Percentiles rank a stretch among this genome's conserved stretches.
These are phyloP conservation scores for Ophiostoma pallidulum DNA, from an alignment of 2,329 filamentous ascomycete species.

Conservation along the genomic window DNA sequence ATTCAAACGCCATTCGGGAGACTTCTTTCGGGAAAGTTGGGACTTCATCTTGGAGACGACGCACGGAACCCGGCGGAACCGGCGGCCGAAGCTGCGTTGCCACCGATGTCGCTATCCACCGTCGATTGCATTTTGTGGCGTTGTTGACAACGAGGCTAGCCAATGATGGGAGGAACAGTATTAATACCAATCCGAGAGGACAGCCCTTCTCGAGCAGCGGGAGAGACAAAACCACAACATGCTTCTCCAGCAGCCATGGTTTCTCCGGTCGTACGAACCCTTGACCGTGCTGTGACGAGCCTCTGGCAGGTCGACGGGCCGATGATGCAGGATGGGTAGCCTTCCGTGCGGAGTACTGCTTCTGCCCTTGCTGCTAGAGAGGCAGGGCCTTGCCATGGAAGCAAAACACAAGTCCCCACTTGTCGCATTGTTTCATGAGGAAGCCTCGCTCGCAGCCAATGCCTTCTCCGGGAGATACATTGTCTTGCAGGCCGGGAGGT, in stretches of 20 bases:
- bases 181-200: too few species aligned
- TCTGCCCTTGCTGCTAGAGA: not conserved
- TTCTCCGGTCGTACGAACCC: not conserved
- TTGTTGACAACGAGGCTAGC: too few species aligned
- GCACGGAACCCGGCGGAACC: too few species aligned
- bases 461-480: not conserved
- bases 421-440: conserved; percentile 3
- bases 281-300: conserved; percentile 1
- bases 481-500: too few species aligned
- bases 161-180: too few species aligned
- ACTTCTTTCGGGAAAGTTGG: not conserved
- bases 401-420: too few species aligned
- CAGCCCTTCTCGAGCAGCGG: too few species aligned
- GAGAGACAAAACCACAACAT: not conserved
- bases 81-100: too few species aligned
- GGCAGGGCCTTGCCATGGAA: too few species aligned
- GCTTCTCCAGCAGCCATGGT: not conserved
- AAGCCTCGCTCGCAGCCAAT: not conserved
- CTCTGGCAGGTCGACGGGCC: not conserved
- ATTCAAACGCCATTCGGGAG: too few species aligned
- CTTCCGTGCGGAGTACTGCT: conserved; percentile 6
- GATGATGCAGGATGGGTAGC: conserved; percentile 6
- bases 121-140: too few species aligned
- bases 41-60: not conserved
- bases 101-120: too few species aligned